Evolutionary conservation across 768 basidiomycete genomes (phyloP).

Genomic region (Russula dissimulans): DNA sequence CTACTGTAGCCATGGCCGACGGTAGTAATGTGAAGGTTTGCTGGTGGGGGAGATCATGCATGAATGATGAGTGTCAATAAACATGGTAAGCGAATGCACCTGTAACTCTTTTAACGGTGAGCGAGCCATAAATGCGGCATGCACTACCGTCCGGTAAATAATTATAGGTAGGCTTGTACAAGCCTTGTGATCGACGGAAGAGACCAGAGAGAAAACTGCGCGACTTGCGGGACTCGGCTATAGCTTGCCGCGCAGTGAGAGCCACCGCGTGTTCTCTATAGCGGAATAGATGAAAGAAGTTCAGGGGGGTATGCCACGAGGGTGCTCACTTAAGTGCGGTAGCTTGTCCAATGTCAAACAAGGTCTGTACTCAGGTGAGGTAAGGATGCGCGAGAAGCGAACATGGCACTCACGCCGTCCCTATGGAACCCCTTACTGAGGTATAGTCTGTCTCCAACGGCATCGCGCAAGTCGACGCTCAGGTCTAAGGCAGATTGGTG

Average conservation of each 20-base stretch:
- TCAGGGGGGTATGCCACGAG: too few relatives aligned
- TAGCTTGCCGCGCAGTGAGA: conserved; percentile 60
- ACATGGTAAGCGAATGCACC: conserved; percentile 33
- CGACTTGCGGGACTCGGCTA: conserved; percentile 64
- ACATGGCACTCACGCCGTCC: conserved; percentile 57
- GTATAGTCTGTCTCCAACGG: conserved; percentile 85
- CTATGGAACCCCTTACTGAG: conserved; percentile 71
- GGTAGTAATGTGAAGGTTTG: conserved; percentile 90
- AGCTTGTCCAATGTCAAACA: conserved; percentile 78
- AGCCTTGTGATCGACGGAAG: conserved; percentile 34
- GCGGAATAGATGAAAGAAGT: conserved; percentile 18
- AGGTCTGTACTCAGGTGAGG: conserved; percentile 37
- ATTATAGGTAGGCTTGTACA: conserved; percentile 67
- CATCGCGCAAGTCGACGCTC: conserved; percentile 84
- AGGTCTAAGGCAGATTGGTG: conserved; percentile 42
- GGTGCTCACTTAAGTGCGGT: conserved; percentile 43
- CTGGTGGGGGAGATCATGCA: conserved; percentile 27
- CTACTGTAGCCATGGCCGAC: conserved; percentile 92
- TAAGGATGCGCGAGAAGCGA: background rate
- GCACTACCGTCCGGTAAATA: conserved; percentile 60
- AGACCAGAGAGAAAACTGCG: conserved; percentile 62
- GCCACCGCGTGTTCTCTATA: conserved; percentile 51
- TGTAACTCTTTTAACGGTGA: conserved; percentile 83
- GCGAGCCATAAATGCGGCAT: conserved; percentile 78
- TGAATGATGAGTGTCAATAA: background rate